Evolutionary conservation across 1,139 yeast species (phyloP), one percentile per base, ranked within the genome.

Genomic region (Meyerozyma elateridarum): DNA sequence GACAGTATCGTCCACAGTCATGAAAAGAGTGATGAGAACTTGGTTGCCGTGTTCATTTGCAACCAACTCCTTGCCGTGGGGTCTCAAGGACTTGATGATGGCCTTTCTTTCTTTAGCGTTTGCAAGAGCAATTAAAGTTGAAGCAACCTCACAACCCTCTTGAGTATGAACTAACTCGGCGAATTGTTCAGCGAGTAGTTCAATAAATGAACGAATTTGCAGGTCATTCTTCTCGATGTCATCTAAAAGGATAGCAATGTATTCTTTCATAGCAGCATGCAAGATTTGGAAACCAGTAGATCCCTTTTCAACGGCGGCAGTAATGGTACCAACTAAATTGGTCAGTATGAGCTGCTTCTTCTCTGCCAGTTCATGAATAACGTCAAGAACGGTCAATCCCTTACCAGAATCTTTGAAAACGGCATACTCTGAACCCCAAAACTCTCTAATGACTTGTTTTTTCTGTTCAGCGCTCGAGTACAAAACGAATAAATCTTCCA

Each of bases 361-460:
- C 56, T 89, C 97, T n/a, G 85, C 73, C 44, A 79, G 73, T 45
- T 79, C 87, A 6, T 61, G 67, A 34, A 82, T 68, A 28, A 85
- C 76, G 32, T 85, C 89, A 41, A 73, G 66, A 33, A 91, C 73
- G 7, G 76, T 63, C 53, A 77, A 71, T 13, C 72, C 75, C 42
- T 74, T 69, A 33, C 85, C 89, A 12, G 79, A 70, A 32, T 85
- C 91, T 58, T 77, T 83, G 64, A 91, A 89, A 11, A 87, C 79
- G 18, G 96, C 96, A 52, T 82, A 89, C 59, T 87, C 95, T n/a
- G 95, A 76, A 34, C 97, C 97, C 85, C 95, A 91, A 54, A 91
- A 91, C 59, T 91, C 97, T 56, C 94, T 78, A 43, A 91, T 76
- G 81, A 91, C 88, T 60, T 87, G 96, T 34, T 77, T 76, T 58